These are phyloP conservation scores for Cymodocea nodosa DNA, from an alignment of 116 monocot species.

Conservation along the genomic window DNA sequence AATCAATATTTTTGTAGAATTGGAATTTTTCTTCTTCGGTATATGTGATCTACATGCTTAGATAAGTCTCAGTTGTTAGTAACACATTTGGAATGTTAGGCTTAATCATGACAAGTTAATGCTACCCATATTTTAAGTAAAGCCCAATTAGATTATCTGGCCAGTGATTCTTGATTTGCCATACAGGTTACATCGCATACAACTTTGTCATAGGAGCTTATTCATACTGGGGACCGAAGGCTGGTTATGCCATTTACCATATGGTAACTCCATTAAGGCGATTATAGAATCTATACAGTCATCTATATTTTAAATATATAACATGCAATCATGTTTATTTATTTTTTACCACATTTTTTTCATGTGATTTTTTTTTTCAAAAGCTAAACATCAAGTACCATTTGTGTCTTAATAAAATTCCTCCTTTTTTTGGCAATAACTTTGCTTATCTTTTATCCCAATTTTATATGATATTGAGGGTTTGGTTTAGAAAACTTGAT, in stretches of 20 bases:
- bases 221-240: slow-evolving; percentile 98
- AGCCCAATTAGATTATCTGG: no score
- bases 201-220: slow-evolving; percentile 99
- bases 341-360: not conserved
- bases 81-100: no score
- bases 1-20: no score
- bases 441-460: no score
- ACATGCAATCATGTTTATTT: not conserved
- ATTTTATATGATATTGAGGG: no score
- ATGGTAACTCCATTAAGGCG: slow-evolving; percentile 45
- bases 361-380: not conserved
- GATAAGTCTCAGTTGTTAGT: not conserved
- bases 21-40: no score
- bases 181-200: slow-evolving; percentile 87
- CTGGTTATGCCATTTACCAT: slow-evolving; percentile 79
- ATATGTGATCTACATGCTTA: not conserved
- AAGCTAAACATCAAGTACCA: no score
- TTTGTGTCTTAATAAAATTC: no score
- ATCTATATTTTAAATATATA: not conserved
- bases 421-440: no score
- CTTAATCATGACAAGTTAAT: no score
- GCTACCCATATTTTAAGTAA: no score
- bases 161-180: not conserved
- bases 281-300: not conserved
- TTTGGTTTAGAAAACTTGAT: no score